phyloP scores from a whole-genome alignment of 2,329 filamentous ascomycete genomes.

The Botrytis fragariae region DNA sequence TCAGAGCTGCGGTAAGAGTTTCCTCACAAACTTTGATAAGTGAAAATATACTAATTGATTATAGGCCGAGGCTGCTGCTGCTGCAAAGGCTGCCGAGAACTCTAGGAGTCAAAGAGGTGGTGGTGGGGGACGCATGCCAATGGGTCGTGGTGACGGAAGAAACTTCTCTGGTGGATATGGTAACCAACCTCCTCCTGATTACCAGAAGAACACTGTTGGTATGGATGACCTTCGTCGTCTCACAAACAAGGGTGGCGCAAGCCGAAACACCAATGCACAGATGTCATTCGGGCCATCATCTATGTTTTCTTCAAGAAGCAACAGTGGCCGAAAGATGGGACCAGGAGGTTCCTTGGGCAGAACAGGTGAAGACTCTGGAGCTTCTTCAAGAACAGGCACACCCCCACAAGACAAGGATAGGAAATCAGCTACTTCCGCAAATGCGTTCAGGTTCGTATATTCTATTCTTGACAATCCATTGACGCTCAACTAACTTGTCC shows the following conservation, averaged over 20 bases:
- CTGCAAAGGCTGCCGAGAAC: constrained; percentile 76
- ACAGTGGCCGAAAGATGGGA: constrained; percentile 79
- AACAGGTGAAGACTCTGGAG: constrained; percentile 78
- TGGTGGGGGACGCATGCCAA: constrained; percentile 64
- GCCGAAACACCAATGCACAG: constrained; percentile 60
- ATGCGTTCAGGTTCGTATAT: constrained; percentile 83
- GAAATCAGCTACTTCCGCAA: constrained; percentile 67
- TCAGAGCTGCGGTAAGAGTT: constrained; percentile 69
- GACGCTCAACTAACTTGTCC: constrained; percentile 32
- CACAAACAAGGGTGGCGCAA: constrained; percentile 56
- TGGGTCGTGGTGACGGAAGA: constrained; percentile 83
- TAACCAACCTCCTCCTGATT: constrained; percentile 68
- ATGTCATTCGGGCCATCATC: constrained; percentile 74
- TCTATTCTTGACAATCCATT: not conserved
- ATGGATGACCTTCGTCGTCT: constrained; percentile 90
- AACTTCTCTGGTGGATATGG: constrained; percentile 73
- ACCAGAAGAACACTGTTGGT: constrained; percentile 75
- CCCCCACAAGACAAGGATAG: constrained; percentile 69
- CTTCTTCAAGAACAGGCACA: constrained; percentile 86
- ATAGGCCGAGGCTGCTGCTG: constrained; percentile 69
- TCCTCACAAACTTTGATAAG: not conserved
- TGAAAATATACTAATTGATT: constrained; percentile 32
- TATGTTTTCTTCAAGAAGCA: constrained; percentile 85
- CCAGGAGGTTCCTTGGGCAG: constrained; percentile 71
- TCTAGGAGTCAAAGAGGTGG: constrained; percentile 60